Evolutionary conservation across 73 alveolate species (phyloP).

Genomic region (Symbiodinium natans): DNA sequence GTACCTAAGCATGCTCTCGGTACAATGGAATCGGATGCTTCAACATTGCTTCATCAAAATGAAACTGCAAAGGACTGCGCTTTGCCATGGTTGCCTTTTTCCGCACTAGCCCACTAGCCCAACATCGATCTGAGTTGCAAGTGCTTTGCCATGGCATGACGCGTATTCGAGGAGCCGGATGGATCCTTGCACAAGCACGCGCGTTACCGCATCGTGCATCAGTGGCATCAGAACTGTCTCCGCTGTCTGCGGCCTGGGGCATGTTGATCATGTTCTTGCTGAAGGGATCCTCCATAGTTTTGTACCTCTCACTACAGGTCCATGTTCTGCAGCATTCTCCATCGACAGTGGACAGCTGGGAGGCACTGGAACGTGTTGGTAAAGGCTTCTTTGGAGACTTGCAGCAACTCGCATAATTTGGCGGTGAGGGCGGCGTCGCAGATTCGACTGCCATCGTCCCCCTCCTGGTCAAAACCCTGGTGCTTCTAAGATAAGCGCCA

Average conservation of each 20-base stretch:
- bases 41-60: too few relatives aligned
- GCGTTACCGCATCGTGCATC: too few relatives aligned
- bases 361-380: constrained; percentile 64
- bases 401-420: constrained; percentile 53
- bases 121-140: constrained; percentile 5
- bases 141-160: constrained; percentile 90
- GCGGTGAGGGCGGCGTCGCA: constrained; percentile 37
- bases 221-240: too few relatives aligned
- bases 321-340: background rate
- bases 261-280: constrained; percentile 56
- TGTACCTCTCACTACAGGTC: background rate
- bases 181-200: constrained; percentile 3
- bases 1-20: constrained; percentile 46
- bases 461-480: constrained; percentile 19
- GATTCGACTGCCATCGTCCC: constrained; percentile 42
- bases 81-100: too few relatives aligned
- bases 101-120: too few relatives aligned
- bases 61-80: too few relatives aligned
- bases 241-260: too few relatives aligned
- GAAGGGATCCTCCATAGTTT: constrained; percentile 90
- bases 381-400: constrained; percentile 51
- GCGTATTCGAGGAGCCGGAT: constrained; percentile 62
- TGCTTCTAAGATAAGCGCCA: too few relatives aligned
- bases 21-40: too few relatives aligned
- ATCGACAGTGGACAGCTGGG: background rate